Evolutionary conservation across 352 stramenopile genomes (phyloP).

Genomic region (Thraustochytrium striatum): DNA sequence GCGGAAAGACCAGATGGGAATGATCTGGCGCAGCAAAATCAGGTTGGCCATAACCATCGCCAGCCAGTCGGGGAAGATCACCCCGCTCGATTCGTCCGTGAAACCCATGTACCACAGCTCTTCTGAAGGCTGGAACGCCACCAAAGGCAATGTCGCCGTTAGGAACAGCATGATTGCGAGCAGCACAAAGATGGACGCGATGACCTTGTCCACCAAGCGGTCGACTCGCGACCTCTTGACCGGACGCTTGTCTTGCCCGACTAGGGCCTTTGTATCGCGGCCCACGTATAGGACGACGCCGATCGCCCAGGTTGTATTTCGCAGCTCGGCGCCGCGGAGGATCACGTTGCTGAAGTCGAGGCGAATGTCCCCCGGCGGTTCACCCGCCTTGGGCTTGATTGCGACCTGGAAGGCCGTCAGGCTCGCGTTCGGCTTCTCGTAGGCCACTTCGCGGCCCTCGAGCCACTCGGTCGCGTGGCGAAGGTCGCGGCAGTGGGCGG

Average conservation of each 20-base stretch:
- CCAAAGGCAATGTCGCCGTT: constrained; percentile 12
- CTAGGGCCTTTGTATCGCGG: constrained; percentile 82
- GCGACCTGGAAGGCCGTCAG: constrained; percentile 55
- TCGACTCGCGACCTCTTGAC: constrained; percentile 44
- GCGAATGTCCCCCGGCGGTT: not conserved
- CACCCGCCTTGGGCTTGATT: not conserved
- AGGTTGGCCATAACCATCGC: constrained; percentile 69
- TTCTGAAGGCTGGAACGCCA: not conserved
- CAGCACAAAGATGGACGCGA: constrained; percentile 42
- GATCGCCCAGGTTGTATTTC: constrained; percentile 85
- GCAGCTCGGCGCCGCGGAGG: constrained; percentile 80
- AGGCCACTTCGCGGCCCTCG: constrained; percentile 50
- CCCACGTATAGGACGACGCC: constrained; percentile 88
- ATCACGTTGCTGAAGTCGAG: constrained; percentile 65
- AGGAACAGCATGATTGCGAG: constrained; percentile 37
- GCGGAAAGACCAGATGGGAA: constrained; percentile 94
- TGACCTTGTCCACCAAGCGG: constrained; percentile 38
- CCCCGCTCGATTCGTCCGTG: not conserved
- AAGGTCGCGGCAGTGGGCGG: constrained; percentile 5
- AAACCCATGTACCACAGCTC: constrained; percentile 40
- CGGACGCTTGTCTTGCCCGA: not conserved
- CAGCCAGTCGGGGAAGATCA: constrained; percentile 48
- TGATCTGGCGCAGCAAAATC: constrained; percentile 93
- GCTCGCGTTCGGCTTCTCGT: constrained; percentile 71
- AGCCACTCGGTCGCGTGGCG: not conserved